Evolutionary conservation across 2,329 filamentous ascomycete species (phyloP).

Genomic region (Bipolaris victoriae): DNA sequence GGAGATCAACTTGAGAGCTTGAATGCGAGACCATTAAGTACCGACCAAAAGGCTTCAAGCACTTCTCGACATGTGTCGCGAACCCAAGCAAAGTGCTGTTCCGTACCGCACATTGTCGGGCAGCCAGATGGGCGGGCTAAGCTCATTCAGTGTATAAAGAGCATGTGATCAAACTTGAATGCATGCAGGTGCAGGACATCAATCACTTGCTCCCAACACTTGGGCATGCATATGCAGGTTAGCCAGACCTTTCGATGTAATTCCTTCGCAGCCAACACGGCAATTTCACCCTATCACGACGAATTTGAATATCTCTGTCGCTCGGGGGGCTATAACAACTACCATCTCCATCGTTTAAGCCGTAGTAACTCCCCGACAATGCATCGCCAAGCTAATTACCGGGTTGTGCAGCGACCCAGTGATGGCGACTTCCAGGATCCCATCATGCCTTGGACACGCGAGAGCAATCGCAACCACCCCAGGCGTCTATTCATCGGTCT

Average conservation of each 20-base stretch:
- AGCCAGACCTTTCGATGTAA: slow-evolving; percentile 9
- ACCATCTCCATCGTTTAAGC: background rate
- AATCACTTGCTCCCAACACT: slow-evolving; percentile 10
- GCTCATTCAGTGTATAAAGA: slow-evolving; percentile 5
- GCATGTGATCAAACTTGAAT: slow-evolving; percentile 23
- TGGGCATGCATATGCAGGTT: slow-evolving; percentile 21
- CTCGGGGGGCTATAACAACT: background rate
- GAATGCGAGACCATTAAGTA: background rate
- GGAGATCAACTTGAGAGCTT: background rate
- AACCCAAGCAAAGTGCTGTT: background rate
- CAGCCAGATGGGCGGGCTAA: background rate
- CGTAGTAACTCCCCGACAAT: background rate
- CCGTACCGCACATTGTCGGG: background rate
- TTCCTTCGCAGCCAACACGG: slow-evolving; percentile 5
- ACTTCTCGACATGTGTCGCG: background rate
- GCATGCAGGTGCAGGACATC: slow-evolving; percentile 22
- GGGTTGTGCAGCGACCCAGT: background rate
- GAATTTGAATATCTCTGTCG: background rate
- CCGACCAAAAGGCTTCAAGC: background rate
- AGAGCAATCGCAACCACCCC: background rate
- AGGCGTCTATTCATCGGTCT: slow-evolving; percentile 6
- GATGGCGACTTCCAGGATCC: background rate
- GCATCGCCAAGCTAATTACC: background rate
- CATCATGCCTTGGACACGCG: background rate
- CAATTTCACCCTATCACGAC: slow-evolving; percentile 4